Percentiles rank a stretch among this genome's conserved stretches.
phyloP scores from a whole-genome alignment of 495 filamentous ascomycete genomes.

The Penicillium cataractarum region DNA sequence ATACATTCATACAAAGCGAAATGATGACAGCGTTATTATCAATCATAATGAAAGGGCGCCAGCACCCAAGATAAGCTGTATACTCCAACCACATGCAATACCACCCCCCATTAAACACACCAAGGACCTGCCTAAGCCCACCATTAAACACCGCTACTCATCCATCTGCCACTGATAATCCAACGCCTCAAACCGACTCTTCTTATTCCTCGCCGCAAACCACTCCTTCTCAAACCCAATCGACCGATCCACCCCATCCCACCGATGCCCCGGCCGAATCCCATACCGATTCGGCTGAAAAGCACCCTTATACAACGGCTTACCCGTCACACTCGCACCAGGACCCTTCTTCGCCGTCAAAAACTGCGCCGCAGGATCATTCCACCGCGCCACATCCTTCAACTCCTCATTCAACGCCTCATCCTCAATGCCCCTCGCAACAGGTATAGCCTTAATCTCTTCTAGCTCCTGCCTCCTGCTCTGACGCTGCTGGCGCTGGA shows the following conservation, averaged over 20 bases:
- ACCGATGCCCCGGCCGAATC: constrained; percentile 87
- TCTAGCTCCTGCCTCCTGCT: constrained; percentile 63
- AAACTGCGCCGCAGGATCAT: constrained; percentile 89
- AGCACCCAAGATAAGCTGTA: constrained; percentile 21
- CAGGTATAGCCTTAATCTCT: constrained; percentile 77
- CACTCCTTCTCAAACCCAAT: constrained; percentile 96
- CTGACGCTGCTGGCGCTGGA: constrained; percentile 67
- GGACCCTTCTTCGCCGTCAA: constrained; percentile 56
- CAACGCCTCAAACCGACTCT: constrained; percentile 70
- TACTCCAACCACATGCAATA: constrained; percentile 12
- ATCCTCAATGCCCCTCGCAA: constrained; percentile 83
- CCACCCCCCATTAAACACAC: neutral
- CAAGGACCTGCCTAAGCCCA: neutral
- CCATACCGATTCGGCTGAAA: constrained; percentile 92
- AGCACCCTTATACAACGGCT: constrained; percentile 77
- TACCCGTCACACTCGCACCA: constrained; percentile 57
- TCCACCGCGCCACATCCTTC: constrained; percentile 76
- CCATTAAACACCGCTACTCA: constrained; percentile 55
- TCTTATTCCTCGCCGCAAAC: constrained; percentile 83
- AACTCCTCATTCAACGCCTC: constrained; percentile 81
- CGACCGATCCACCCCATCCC: constrained; percentile 95
- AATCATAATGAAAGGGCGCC: constrained; percentile 18
- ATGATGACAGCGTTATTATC: neutral
- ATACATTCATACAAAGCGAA: neutral
- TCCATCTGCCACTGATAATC: constrained; percentile 98